Evolutionary conservation across 768 basidiomycete species (phyloP).

Genomic region (Leccinum longicurvipes): DNA sequence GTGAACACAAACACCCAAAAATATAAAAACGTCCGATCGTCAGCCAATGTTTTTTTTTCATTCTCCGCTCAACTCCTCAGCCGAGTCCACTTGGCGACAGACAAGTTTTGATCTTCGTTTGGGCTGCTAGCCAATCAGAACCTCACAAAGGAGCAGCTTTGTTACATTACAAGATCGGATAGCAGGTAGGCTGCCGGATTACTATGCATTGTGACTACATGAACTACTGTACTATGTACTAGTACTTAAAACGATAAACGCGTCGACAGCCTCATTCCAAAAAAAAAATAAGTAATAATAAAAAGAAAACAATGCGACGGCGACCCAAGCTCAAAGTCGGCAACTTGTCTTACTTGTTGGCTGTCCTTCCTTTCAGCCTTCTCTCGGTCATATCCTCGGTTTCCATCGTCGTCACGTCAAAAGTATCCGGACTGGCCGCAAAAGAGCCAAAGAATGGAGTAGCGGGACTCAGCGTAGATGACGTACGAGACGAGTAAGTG

Average conservation of each 20-base stretch:
- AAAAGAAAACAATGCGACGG: constrained; percentile 1
- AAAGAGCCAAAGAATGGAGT: constrained; percentile 72
- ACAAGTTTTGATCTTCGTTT: too few relatives aligned
- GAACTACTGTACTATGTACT: not conserved
- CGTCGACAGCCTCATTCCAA: constrained; percentile 7
- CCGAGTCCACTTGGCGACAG: too few relatives aligned
- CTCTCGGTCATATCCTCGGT: constrained; percentile 23
- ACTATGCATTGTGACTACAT: not conserved
- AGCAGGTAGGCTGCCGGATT: not conserved
- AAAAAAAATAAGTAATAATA: constrained; percentile 11
- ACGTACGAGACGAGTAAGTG: constrained; percentile 63
- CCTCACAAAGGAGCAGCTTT: not conserved
- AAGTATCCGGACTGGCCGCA: constrained; percentile 28
- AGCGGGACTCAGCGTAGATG: constrained; percentile 65
- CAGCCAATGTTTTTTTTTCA: constrained; percentile 10
- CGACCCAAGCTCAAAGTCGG: not conserved
- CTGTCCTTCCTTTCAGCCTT: constrained; percentile 20
- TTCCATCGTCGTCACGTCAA: constrained; percentile 25
- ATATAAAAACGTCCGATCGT: not conserved
- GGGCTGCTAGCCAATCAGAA: too few relatives aligned
- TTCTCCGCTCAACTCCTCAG: constrained; percentile 24
- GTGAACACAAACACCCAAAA: constrained; percentile 7
- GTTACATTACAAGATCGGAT: too few relatives aligned
- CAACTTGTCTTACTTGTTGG: constrained; percentile 12
- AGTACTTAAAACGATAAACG: constrained; percentile 2